phyloP scores from a whole-genome alignment of 768 basidiomycete genomes.

The Mycena maculata region DNA sequence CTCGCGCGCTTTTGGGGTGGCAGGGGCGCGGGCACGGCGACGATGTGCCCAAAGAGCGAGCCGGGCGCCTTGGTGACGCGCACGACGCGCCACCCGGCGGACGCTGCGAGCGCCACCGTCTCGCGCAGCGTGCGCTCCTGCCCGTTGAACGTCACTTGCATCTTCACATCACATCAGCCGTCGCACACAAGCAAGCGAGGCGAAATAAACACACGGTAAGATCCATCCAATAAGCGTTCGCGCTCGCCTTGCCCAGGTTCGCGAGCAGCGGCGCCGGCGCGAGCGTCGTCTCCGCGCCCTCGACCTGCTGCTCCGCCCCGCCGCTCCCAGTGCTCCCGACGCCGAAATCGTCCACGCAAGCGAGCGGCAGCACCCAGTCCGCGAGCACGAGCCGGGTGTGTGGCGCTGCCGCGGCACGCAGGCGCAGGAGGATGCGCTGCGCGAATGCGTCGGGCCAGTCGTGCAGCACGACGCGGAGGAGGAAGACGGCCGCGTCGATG shows the following conservation, averaged over 20 bases:
- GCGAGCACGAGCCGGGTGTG: conserved; percentile 75
- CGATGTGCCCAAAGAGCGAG: conserved; percentile 77
- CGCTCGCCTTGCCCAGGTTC: conserved; percentile 79
- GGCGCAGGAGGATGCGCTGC: conserved; percentile 55
- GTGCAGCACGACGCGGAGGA: conserved; percentile 78
- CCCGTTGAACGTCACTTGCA: conserved; percentile 75
- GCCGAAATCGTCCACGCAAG: conserved; percentile 66
- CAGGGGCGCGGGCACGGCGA: conserved; percentile 70
- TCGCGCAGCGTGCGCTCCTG: conserved; percentile 80
- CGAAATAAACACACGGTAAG: conserved; percentile 52
- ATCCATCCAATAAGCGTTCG: conserved; percentile 65
- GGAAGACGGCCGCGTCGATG: conserved; percentile 68
- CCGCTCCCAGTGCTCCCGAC: conserved; percentile 25
- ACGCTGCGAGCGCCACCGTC: conserved; percentile 61
- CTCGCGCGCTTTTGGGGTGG: conserved; percentile 47
- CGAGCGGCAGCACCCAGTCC: conserved; percentile 77
- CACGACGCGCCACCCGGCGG: conserved; percentile 71
- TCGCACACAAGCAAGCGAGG: background rate
- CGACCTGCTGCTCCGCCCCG: conserved; percentile 48
- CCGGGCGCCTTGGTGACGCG: conserved; percentile 69
- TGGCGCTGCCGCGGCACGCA: conserved; percentile 60
- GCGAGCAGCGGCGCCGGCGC: conserved; percentile 73
- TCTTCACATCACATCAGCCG: conserved; percentile 50
- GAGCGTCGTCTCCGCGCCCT: conserved; percentile 64
- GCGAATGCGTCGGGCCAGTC: conserved; percentile 81